Evolutionary conservation across 108 stramenopile genomes (phyloP).

Genomic region (Cyclostephanos tholiformis): DNA sequence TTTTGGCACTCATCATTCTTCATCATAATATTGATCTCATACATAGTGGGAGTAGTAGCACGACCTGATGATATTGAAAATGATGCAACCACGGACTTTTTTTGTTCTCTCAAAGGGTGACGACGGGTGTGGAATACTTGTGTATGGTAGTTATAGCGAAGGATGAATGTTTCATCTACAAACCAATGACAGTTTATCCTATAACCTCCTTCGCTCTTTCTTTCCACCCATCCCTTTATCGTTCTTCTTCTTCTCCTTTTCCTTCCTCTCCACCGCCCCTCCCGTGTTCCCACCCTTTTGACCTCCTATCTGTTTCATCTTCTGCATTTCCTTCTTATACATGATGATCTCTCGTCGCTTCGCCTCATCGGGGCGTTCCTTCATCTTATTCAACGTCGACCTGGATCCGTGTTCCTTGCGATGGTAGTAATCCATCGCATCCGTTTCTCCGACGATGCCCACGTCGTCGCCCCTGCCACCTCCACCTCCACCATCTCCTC

Average conservation of each 20-base stretch:
- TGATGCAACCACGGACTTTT: too few relatives aligned
- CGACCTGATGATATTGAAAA: too few relatives aligned
- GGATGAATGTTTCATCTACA: too few relatives aligned
- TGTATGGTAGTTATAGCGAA: too few relatives aligned
- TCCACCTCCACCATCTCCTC: slow-evolving; percentile 23
- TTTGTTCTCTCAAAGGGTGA: too few relatives aligned
- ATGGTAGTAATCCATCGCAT: slow-evolving; percentile 76
- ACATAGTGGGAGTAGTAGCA: too few relatives aligned
- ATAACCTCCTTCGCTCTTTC: slow-evolving; percentile 32
- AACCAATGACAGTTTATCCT: too few relatives aligned
- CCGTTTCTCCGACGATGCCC: slow-evolving; percentile 69
- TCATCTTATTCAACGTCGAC: slow-evolving; percentile 62
- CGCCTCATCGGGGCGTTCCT: slow-evolving; percentile 78
- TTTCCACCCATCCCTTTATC: slow-evolving; percentile 34
- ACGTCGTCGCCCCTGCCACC: slow-evolving; percentile 31
- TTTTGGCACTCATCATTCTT: too few relatives aligned
- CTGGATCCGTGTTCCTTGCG: slow-evolving; percentile 66
- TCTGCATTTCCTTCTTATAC: slow-evolving; percentile 76
- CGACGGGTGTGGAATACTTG: too few relatives aligned
- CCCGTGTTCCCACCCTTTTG: slow-evolving; percentile 2
- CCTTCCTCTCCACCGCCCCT: background rate
- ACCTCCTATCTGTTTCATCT: slow-evolving; percentile 41
- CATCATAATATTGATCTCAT: too few relatives aligned
- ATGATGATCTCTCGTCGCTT: slow-evolving; percentile 81
- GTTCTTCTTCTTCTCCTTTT: slow-evolving; percentile 24